Conservation (phyloP, 129 eudicot genomes). For the Lactuca saligna region DNA sequence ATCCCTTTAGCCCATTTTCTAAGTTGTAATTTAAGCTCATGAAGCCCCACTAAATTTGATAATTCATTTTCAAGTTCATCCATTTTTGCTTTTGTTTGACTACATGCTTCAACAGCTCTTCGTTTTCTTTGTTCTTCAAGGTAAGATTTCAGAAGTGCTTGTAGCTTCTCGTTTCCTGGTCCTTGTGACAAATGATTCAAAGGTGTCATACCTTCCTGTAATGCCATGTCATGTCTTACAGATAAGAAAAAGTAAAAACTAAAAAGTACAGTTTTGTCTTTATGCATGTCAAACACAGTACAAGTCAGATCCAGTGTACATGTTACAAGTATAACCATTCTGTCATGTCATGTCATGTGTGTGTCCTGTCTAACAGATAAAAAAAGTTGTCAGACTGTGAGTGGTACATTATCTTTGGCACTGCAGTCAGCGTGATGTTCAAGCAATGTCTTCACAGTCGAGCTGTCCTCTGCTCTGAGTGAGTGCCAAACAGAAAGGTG, state of each 20-base stretch:
- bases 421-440: constrained; percentile 86
- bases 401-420: constrained; percentile 84
- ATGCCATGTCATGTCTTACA: constrained; percentile 2
- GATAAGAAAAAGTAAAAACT: not conserved
- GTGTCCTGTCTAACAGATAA: not conserved
- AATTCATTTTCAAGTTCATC: constrained; percentile 82
- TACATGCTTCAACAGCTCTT: constrained; percentile 85
- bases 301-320: too few species aligned
- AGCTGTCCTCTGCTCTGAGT: constrained; percentile 68
- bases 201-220: constrained; percentile 86
- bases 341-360: too few species aligned
- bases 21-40: constrained; percentile 73
- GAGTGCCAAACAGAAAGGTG: constrained; percentile 97
- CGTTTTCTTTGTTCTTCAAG: constrained; percentile 68
- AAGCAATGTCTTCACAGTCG: constrained; percentile 77
- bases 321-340: too few species aligned
- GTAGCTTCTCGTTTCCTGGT: constrained; percentile 78
- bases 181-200: constrained; percentile 76
- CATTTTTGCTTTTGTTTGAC: constrained; percentile 86
- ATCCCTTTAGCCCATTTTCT: constrained; percentile 89
- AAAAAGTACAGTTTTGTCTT: not conserved
- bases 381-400: not conserved
- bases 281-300: too few species aligned
- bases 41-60: constrained; percentile 66
- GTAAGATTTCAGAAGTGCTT: constrained; percentile 49